Base-by-base conservation (phyloP, 2,329 filamentous ascomycete genomes). In the Xylariaceae sp. region DNA sequence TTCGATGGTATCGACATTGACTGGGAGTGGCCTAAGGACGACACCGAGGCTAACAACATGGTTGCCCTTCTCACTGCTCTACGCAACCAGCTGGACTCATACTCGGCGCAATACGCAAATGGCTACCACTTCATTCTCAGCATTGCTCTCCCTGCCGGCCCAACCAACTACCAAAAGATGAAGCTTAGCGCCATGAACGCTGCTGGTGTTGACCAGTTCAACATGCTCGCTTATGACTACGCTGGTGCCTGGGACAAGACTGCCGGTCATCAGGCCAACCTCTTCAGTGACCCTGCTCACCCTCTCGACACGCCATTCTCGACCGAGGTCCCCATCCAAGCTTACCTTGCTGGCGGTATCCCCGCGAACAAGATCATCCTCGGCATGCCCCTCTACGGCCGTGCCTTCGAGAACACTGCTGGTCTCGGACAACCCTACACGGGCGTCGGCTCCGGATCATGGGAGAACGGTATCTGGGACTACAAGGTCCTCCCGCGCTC, bases 361-460 rank as follows among this genome's bases (percentile, higher is more conserved):
- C 76, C 83, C 0, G 69, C 83, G 0, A 70, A 73, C 56, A 93
- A 93, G 72, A 82, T 95, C 57, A 81, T 90, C 1, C 77, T 94
- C 3, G 90, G 90, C 2, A 87, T 94, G 81, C 90, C 91, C 0
- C 77, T 95, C 6, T 94, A 94, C 70, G 90, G 90, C 1, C 86
- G 88, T 18, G 78, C 86, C 0, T 94, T 93, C 68, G 74, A 79
- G 52, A 73, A 53, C 34, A 82, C 90, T 0, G 73, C 77, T n/a
- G 89, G 89, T 0, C 80, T 87, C 1, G 90, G 90, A 7, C 73
- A 81, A 62, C 59, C 80, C 0, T 94, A 80, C 74, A 79, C 68
- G 2, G 88, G 88, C 15, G 74, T 87, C 18, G 89, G 89, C 1
- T 70, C 75, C 11, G 89, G 89, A 0, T 85, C 79, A 56, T 93